Base-by-base conservation (phyloP, 495 filamentous ascomycete genomes). In the Terfezia claveryi region DNA sequence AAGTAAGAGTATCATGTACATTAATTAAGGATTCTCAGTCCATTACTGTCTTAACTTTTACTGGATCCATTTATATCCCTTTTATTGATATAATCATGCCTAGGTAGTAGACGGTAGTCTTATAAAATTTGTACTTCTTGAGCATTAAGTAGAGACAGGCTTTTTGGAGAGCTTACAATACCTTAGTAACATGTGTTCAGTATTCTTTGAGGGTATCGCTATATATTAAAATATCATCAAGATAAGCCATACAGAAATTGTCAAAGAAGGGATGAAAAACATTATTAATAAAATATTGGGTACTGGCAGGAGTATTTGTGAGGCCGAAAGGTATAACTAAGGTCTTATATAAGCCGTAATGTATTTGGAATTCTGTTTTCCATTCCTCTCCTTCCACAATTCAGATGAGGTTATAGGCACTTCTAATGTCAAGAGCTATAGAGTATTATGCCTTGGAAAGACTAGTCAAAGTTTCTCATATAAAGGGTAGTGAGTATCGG, bases 201-300 rank as follows among this genome's bases (percentile, higher is more conserved):
- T 70, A 55, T 27, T 68, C 20, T 37, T 59, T 36, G 16, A 61
- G 37, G 9, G 11, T 37, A 20, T 64, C 32, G 32, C 56, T 57
- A 54, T 62, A 71, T 36, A 72, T 66, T 0, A 71, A 44, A 37
- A 71, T 62, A 37, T 72, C 58, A 51, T 72, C 64, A 0, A 71
- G 38, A 54, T 68, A 72, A 1, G 51, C 63, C 14, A 57, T 55
- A 23, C 37, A 57, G 52, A 70, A 71, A 0, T 41, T 37, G 50
- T 65, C 55, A 0, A 70, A 56, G 44, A 56, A 62, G 0, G 66
- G 63, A 37, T 23, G 2, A 10, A 70, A 38, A 12, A 49, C 50
- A 20, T 62, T 38, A 51, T 68, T 68, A n/a, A 60, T 55, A 0
- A 54, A 52, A 7, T 14, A 0, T 16, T 57, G 46, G 9, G 58